Base-by-base conservation (phyloP, 352 stramenopile genomes). In the Bremia lactucae region DNA sequence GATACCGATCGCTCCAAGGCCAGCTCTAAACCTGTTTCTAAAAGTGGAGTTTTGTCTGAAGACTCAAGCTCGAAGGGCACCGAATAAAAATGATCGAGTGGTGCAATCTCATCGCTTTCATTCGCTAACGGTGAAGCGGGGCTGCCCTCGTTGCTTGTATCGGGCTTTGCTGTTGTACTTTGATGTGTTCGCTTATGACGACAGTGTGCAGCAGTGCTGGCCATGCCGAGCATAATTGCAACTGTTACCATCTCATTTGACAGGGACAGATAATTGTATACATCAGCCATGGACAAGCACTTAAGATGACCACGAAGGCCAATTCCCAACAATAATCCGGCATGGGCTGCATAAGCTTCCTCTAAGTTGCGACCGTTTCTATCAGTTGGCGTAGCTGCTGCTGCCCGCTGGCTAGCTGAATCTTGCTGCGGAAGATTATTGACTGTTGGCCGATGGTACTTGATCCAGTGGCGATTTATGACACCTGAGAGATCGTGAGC, bases 251-350 rank as follows among this genome's bases (percentile, higher is more conserved):
- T 96, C 31, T 98, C 94, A 45, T 96, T 95, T 26, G 91, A 95
- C 22, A 97, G 69, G 9, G 90, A 97, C 14, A 99, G 55, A 62
- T 98, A 98, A 42, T 98, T 96, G 73, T 97, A 98, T n/a, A 98
- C 88, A 63, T 98, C 95, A 11, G 92, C 95, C 82, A 97, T 96
- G 6, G 92, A 95, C 14, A 99, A 67, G 36, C 83, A 85, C 41
- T 87, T 87, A 8, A 99, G 67, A 63, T 98, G 94, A 2, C 95
- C 91, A 14, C 91, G 80, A 14, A 96, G 59, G 4, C 95, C 96
- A 19, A 98, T 83, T 15, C 91, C 96, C 26, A 98, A 80, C 4
- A 99, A 68, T 46, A 98, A 76, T 11, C 95, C 95, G 1, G 87
- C 95, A 47, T 98, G 91, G 14, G 87, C 68, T 41, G 80, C 80